Evolutionary conservation across 139 green algal species (phyloP), one percentile per base, ranked within the genome.

Genomic region (Zygnema cylindricum): DNA sequence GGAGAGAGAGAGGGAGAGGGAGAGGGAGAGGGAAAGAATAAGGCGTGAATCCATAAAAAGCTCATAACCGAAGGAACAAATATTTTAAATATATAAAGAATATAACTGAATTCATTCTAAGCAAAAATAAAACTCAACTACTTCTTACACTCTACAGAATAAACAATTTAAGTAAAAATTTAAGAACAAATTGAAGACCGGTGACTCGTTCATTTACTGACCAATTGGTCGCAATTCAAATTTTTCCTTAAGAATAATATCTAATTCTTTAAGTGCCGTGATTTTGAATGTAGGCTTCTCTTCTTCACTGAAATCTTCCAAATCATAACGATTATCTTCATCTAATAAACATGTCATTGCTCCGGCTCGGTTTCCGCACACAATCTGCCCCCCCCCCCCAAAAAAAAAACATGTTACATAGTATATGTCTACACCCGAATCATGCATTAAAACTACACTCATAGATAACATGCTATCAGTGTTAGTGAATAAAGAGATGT

Each of bases 301-400:
- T 22, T 85, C 78, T 21, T 38, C 23, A 39, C 73, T 33, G 22
- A 40, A 23, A 2, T 85, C 78, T 38, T 73, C 78, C 1, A 30
- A 25, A 22, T 55, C 23, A 36, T 92, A 91, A 30, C 42, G 35
- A 0, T 76, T 71, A 0, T 88, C 33, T 35, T 92, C 87, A 57
- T 97, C 94, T 21, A 98, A 86, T 41, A 97, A 86, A 22, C 96
- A 92, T 0, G 94, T 98, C 23, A 94, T 2, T 30, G 95, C 91
- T 1, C 95, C 95, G 1, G 95, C 95, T 16, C 94, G 81, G 36
- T 95, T 97, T 54, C 95, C 95, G 69, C 92, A 95, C 39, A 96
- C 93, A 69, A 96, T 78, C 92, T 95, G 92, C 86, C 73, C 1
- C n/a, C 23, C 22, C 0, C n/a, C 76, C 55, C 88, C 0, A 21